These are phyloP conservation scores for Oidium heveae DNA, from an alignment of 2,329 filamentous ascomycete species.

Conservation along the genomic window DNA sequence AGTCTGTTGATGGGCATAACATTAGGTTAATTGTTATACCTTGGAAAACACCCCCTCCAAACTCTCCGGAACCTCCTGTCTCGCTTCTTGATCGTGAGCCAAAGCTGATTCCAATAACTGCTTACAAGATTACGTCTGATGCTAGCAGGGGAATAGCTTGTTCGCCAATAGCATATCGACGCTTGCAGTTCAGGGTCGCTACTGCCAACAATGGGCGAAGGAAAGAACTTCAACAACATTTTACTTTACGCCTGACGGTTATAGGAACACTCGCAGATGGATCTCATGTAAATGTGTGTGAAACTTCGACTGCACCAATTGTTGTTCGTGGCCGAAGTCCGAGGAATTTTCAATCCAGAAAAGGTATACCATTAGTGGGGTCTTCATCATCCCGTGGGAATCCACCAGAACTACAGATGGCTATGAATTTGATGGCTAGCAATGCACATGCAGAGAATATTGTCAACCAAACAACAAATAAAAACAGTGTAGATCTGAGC, in stretches of 20 bases:
- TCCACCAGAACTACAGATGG: slow-evolving; percentile 12
- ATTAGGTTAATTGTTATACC: slow-evolving; percentile 92
- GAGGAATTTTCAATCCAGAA: slow-evolving; percentile 79
- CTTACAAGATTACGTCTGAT: slow-evolving; percentile 26
- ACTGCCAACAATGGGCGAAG: slow-evolving; percentile 88
- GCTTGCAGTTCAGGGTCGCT: slow-evolving; percentile 77
- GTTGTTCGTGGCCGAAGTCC: slow-evolving; percentile 85
- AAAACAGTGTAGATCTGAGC: neutral
- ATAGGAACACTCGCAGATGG: slow-evolving; percentile 63
- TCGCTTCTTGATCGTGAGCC: slow-evolving; percentile 61
- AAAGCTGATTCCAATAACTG: slow-evolving; percentile 49
- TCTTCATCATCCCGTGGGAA: slow-evolving; percentile 14
- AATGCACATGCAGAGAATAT: slow-evolving; percentile 6
- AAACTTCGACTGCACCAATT: slow-evolving; percentile 70
- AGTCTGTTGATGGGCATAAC: slow-evolving; percentile 77
- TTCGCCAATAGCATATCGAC: slow-evolving; percentile 83
- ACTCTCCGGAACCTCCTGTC: slow-evolving; percentile 32
- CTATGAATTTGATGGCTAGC: slow-evolving; percentile 7
- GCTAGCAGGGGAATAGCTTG: slow-evolving; percentile 46
- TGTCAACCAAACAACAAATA: neutral
- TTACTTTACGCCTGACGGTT: slow-evolving; percentile 70
- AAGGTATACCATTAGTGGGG: slow-evolving; percentile 53
- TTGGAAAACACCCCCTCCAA: slow-evolving; percentile 84
- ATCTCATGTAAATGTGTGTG: slow-evolving; percentile 56
- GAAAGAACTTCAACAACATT: slow-evolving; percentile 91